Evolutionary conservation across 192 early-diverging fungal species (phyloP), one percentile per base, ranked within the genome.

Genomic region (Coemansia biformis): DNA sequence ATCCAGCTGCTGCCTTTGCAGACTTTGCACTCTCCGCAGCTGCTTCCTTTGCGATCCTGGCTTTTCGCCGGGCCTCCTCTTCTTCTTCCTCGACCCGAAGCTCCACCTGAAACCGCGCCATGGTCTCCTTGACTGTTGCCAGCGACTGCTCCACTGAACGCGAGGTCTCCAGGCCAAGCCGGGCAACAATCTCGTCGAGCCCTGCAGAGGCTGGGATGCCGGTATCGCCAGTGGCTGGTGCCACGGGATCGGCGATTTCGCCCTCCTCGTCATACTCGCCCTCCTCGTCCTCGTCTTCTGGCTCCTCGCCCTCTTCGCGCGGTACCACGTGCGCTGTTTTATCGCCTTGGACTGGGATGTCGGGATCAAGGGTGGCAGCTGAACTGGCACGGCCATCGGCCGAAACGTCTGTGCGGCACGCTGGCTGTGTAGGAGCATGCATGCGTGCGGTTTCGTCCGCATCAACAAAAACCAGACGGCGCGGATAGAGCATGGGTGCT

Each of bases 251-350:
- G 10, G 70, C 58, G 36, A 74, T 74, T 26, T 74, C 70, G 15
- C 70, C 70, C 32, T 74, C 70, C 41, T 74, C 70, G 39, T 74
- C 38, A 14, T 51, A 52, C 29, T 71, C 70, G 63, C 63, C 54
- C 5, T 66, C 70, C 21, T 65, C 56, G 51, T 43, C 36, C 22
- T 53, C 49, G n/a, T 16, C 57, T 14, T 52, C 51, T 17, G 8
- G 36, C 5, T 63, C 63, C 8, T 53, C 54, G 28, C 49, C 46
- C 29, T 68, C 65, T 18, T 59, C 60, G 9, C 38, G 23, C 32
- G 54, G 47, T n/a, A n/a, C n/a, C n/a, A n/a, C n/a, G n/a, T n/a
- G n/a, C n/a, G n/a, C n/a, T n/a, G n/a, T n/a, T n/a, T n/a, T n/a
- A n/a, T n/a, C n/a, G n/a, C n/a, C n/a, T n/a, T n/a, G n/a, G n/a